Evolutionary conservation across 2,329 filamentous ascomycete species (phyloP), one percentile per base, ranked within the genome.

Genomic region (Fusarium poae): DNA sequence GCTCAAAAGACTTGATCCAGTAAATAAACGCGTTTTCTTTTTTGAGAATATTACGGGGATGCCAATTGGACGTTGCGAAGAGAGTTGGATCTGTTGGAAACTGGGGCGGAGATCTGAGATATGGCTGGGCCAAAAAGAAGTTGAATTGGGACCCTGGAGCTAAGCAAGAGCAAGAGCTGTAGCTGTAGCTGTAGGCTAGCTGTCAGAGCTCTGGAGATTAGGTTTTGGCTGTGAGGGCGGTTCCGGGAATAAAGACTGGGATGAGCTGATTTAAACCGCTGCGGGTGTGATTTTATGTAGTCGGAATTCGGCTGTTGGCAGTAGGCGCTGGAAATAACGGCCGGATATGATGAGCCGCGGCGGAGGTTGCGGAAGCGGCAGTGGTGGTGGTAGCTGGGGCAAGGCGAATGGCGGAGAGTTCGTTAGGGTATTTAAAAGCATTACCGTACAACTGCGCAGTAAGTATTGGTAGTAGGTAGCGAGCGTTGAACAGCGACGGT

Each of bases 241-340:
- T 23, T 50, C 60, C 67, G 67, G 67, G 55, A 70, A 70, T 70
- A 70, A 70, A 65, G 53, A 52, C 23, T 63, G 40, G n/a, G 37
- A 63, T 45, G 50, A 51, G 37, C 58, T 37, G 64, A 65, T 49
- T 45, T 45, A 61, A 48, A 52, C 29, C 39, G 53, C 53, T 51
- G 30, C 49, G 53, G 57, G 49, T 46, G 45, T 53, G 54, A 49
- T 55, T 51, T 60, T 70, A 54, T 63, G 52, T 61, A 23, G 55
- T 61, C 60, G 65, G 68, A 54, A 62, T 53, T 70, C 69, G 69
- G 69, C 66, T 72, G 72, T 68, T 59, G 62, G n/a, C 43, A 44
- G 60, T 63, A 59, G 58, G 58, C 69, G 71, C 74, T 77, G 77
- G 77, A 62, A 77, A 77, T 76, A 76, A 77, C 50, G 53, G 48